Percentiles rank a stretch among this genome's conserved stretches.
phyloP scores from a whole-genome alignment of 371 early-diverging fungal genomes.

The Circinella umbellata region DNA sequence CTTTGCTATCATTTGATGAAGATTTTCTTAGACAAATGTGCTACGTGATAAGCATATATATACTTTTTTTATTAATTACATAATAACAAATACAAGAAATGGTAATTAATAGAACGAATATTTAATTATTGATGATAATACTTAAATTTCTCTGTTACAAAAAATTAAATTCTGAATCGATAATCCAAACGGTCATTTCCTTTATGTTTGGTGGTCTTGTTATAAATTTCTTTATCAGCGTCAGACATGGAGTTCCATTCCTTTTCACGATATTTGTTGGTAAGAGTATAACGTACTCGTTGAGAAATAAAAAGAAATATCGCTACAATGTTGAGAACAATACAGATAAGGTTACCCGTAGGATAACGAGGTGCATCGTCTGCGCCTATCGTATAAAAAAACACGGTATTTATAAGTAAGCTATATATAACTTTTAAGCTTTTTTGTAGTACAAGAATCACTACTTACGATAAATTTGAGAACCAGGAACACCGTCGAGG shows the following conservation, averaged over 20 bases:
- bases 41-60: too few relatives aligned
- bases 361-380: slow-evolving; percentile 46
- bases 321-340: slow-evolving; percentile 25
- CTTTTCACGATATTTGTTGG: slow-evolving; percentile 29
- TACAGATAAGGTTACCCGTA: slow-evolving; percentile 42
- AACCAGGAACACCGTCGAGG: slow-evolving; percentile 35
- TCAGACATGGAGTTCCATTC: slow-evolving; percentile 41
- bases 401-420: not conserved
- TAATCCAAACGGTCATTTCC: slow-evolving; percentile 46
- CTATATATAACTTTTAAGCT: too few relatives aligned
- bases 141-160: not conserved
- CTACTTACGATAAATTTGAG: slow-evolving; percentile 25
- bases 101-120: too few relatives aligned
- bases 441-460: too few relatives aligned
- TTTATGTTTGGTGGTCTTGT: slow-evolving; percentile 32
- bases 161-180: slow-evolving; percentile 32
- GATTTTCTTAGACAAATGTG: too few relatives aligned
- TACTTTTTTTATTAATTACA: too few relatives aligned
- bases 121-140: not conserved
- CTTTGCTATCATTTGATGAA: too few relatives aligned
- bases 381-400: slow-evolving; percentile 11
- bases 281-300: slow-evolving; percentile 31
- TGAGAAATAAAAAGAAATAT: slow-evolving; percentile 25
- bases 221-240: slow-evolving; percentile 30
- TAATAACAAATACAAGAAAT: not conserved